Base-by-base conservation (phyloP, 306 rosid genomes). In the Trifolium repens region DNA sequence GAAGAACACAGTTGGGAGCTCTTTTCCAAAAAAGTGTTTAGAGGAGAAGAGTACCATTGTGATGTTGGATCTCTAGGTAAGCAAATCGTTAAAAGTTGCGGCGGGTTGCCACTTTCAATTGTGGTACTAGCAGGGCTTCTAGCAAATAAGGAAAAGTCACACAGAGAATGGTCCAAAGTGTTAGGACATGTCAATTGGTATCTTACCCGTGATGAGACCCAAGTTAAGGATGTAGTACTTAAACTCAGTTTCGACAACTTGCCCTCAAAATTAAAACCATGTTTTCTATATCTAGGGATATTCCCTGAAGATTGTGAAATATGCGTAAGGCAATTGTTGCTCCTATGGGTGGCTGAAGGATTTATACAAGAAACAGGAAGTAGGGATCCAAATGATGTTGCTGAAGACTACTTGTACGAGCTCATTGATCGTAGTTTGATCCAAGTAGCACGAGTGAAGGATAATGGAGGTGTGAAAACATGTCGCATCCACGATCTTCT, bases 1-100 rank as follows among this genome's bases (percentile, higher is more conserved):
- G 52, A 75, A 15, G 64, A 79, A 17, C 78, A 79, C 30, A 83
- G 86, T 14, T 79, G 81, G 72, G 77, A 78, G 11, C 66, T 78
- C 7, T 82, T 82, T 24, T 11, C 67, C n/a, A 26, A 7, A 37
- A 72, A 58, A 79, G 83, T 72, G 15, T 72, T 65, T 43, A 46
- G 26, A 16, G 80, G 67, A 30, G 68, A 54, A 76, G 49, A 76
- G 2, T 42, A 16, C 15, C 37, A 57, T 40, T 16, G 26, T 67
- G 80, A 55, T 24, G 30, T 76, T 46, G 74, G 55, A 6, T 0
- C 59, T 55, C 12, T 76, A 0, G 80, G 78, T 0, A 72, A 73
- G 5, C 69, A 72, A 14, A 43, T 79, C 4, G 70, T 66, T 67
- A 17, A 32, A 32, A 79, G 74, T 57, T 79, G 79, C 35, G 26